Percentiles rank a stretch among this genome's conserved stretches.
These are phyloP conservation scores for Geoglossum cookeanum DNA, from an alignment of 2,329 filamentous ascomycete genomes.

Conservation along the genomic window DNA sequence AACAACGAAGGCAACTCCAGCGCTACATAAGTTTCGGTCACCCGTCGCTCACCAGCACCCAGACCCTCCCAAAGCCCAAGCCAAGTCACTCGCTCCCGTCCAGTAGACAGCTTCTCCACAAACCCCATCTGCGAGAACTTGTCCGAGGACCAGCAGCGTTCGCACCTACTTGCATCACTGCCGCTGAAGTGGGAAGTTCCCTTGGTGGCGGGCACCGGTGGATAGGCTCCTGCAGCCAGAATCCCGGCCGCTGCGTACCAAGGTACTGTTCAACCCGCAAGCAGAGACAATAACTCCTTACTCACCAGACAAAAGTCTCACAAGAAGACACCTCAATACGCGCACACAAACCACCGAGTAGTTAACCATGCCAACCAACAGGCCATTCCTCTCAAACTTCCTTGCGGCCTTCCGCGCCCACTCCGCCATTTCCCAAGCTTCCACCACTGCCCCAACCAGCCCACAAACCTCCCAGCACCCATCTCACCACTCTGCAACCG, in stretches of 20 bases:
- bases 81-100: background rate
- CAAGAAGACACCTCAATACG: background rate
- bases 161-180: background rate
- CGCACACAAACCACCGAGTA: background rate
- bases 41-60: background rate
- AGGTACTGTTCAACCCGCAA: background rate
- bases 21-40: background rate
- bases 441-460: constrained; percentile 19
- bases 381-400: constrained; percentile 48
- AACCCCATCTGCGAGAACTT: too few species aligned
- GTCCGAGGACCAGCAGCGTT: too few species aligned
- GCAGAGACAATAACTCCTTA: background rate
- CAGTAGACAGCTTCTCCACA: too few species aligned
- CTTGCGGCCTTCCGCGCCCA: constrained; percentile 48
- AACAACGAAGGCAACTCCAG: background rate
- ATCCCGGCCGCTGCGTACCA: background rate
- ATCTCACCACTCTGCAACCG: constrained; percentile 20
- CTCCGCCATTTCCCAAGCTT: constrained; percentile 36
- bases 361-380: constrained; percentile 39
- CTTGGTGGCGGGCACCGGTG: background rate
- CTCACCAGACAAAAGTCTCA: background rate
- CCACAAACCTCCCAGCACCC: constrained; percentile 16
- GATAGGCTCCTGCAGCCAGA: background rate
- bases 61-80: background rate
- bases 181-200: background rate